Base-by-base conservation (phyloP, 345 rosid species). In the Pelargonium nanum region DNA sequence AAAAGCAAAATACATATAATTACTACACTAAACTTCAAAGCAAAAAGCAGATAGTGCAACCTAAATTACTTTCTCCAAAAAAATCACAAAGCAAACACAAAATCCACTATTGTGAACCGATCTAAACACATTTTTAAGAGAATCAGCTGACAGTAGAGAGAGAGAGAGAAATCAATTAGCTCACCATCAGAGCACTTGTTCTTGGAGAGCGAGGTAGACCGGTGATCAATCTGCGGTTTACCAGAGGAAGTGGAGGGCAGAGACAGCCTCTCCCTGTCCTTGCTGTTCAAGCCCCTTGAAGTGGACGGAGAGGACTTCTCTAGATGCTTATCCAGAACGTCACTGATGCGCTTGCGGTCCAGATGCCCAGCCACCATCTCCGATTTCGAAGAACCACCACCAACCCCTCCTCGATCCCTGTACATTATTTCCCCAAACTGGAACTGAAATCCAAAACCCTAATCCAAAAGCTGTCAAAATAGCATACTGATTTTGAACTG, bases 221-320 rank as follows among this genome's bases (percentile, higher is more conserved):
- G 88, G 58, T 76, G 85, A 65, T 82, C 84, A 52, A 73, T 78
- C 73, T 84, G 91, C 53, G 85, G 76, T 81, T 88, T 91, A 20
- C 85, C 79, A 4, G 86, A 58, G 21, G 96, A 84, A 72, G 88
- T 86, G 19, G 94, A 91, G 1, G 94, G 94, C 25, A 78, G 67
- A n/a, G 89, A 74, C 64, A 77, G 65, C 40, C 77, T 71, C 44
- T 78, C 88, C 61, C 79, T 81, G 52, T 86, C 96, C 72, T 81
- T 86, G 61, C 72, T 72, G 59, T 67, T 70, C 76, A 82, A 69
- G 58, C 68, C 80, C 68, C 91, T 80, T 26, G 97, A 87, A 64
- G 97, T 84, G 19, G 94, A 88, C 52, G 96, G 90, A 24, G 96
- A 88, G 4, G 92, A 78, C 82, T 88, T 91, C 82, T 85, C 90